A percentile compares a stretch with the other conserved stretches of the same genome.
These are phyloP conservation scores for Xylaria sp. DNA, from an alignment of 2,329 filamentous ascomycete genomes.

Conservation along the genomic window DNA sequence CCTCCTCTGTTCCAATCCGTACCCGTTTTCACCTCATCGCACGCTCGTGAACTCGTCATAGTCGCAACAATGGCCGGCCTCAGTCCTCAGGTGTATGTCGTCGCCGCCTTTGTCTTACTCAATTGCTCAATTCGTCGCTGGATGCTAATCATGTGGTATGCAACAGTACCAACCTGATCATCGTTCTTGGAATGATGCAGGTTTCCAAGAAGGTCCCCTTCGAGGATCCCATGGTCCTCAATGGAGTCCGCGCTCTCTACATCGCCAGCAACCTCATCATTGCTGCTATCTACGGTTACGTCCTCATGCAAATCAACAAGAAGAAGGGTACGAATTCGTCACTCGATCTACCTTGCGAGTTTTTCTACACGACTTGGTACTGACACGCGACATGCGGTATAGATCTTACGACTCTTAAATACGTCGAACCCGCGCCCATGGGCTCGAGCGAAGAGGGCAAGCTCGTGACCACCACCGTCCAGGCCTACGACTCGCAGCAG, in stretches of 20 bases:
- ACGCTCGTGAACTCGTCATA: slow-evolving; percentile 9
- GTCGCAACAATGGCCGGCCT: slow-evolving; percentile 53
- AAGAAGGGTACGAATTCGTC: slow-evolving; percentile 77
- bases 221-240: slow-evolving; percentile 66
- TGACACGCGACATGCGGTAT: slow-evolving; percentile 8
- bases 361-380: background rate
- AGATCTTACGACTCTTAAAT: slow-evolving; percentile 98
- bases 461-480: slow-evolving; percentile 91
- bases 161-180: slow-evolving; percentile 78
- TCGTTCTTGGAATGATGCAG: slow-evolving; percentile 98
- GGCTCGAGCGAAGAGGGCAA: slow-evolving; percentile 92
- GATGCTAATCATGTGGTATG: slow-evolving; percentile 26
- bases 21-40: background rate
- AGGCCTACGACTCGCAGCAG: slow-evolving; percentile 88
- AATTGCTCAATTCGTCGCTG: background rate
- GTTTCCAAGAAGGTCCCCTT: slow-evolving; percentile 93
- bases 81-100: slow-evolving; percentile 58
- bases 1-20: background rate
- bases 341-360: background rate
- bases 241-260: slow-evolving; percentile 51
- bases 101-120: background rate
- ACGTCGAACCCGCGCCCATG: slow-evolving; percentile 92
- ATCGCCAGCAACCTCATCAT: slow-evolving; percentile 72
- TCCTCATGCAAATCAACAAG: slow-evolving; percentile 79
- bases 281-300: slow-evolving; percentile 75